Conservation (phyloP, 75 land plant species). For the Selaginella tamariscina region DNA sequence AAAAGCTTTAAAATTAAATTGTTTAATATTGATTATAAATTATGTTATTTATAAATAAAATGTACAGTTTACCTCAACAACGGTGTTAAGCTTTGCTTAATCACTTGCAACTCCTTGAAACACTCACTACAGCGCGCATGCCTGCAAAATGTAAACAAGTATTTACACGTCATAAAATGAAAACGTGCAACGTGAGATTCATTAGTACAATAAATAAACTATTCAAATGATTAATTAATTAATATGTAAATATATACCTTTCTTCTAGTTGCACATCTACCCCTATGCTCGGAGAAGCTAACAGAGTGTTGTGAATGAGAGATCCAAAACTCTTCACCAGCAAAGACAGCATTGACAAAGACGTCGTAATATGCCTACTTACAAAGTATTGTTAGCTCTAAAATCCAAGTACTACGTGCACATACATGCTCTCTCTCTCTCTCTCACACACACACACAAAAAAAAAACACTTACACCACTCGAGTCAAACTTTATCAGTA, state of each 20-base stretch:
- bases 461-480: no score
- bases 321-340: constrained; percentile 62
- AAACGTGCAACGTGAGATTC: no score
- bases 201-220: neutral
- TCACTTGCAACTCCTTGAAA: constrained; percentile 45
- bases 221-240: neutral
- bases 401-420: neutral
- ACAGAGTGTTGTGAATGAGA: constrained; percentile 42
- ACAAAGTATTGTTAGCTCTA: neutral
- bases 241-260: constrained; percentile 30
- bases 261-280: constrained; percentile 75
- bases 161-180: no score
- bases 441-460: no score
- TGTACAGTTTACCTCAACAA: constrained; percentile 39
- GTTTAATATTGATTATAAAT: no score
- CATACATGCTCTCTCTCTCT: no score
- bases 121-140: constrained; percentile 56
- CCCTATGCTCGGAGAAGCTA: constrained; percentile 53
- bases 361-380: constrained; percentile 42
- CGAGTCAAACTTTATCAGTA: neutral
- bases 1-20: no score
- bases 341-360: constrained; percentile 43
- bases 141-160: constrained; percentile 33
- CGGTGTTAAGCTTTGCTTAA: constrained; percentile 38
- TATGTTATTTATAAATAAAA: no score